Evolutionary conservation across 108 stramenopile genomes (phyloP).

Genomic region (Skeletonema tropicum): DNA sequence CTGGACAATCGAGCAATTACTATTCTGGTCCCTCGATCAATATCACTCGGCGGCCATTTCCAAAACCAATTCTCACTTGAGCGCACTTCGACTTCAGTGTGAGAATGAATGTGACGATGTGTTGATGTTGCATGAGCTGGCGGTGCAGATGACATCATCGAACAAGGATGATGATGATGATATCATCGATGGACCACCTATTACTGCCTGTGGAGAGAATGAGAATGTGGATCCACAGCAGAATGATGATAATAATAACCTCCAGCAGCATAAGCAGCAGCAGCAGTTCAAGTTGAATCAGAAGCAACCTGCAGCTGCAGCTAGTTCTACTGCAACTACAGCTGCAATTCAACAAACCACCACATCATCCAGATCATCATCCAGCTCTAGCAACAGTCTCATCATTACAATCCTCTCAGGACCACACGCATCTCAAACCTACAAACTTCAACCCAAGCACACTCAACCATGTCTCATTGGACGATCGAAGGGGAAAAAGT

Average conservation of each 20-base stretch:
- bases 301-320: no score
- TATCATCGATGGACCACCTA: no score
- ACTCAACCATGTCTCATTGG: constrained; percentile 62
- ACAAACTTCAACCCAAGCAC: constrained; percentile 47
- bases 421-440: constrained; percentile 54
- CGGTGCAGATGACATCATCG: constrained; percentile 43
- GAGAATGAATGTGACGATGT: constrained; percentile 57
- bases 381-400: constrained; percentile 6
- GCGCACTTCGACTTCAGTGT: constrained; percentile 45
- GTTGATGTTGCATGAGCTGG: constrained; percentile 55
- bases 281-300: no score
- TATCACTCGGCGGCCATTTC: constrained; percentile 50
- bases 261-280: no score
- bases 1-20: constrained; percentile 81
- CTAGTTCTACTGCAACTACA: no score
- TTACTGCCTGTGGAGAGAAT: no score
- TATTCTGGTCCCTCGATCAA: constrained; percentile 72
- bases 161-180: no score
- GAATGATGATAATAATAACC: no score
- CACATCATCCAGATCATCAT: background rate
- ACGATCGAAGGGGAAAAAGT: constrained; percentile 79
- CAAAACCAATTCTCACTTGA: constrained; percentile 45
- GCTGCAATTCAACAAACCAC: background rate
- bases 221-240: no score
- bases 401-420: constrained; percentile 52